A percentile compares a stretch with the other conserved stretches of the same genome.
phyloP scores from a whole-genome alignment of 1,284 basidiomycete species.

The Cutaneotrichosporon mucoides region DNA sequence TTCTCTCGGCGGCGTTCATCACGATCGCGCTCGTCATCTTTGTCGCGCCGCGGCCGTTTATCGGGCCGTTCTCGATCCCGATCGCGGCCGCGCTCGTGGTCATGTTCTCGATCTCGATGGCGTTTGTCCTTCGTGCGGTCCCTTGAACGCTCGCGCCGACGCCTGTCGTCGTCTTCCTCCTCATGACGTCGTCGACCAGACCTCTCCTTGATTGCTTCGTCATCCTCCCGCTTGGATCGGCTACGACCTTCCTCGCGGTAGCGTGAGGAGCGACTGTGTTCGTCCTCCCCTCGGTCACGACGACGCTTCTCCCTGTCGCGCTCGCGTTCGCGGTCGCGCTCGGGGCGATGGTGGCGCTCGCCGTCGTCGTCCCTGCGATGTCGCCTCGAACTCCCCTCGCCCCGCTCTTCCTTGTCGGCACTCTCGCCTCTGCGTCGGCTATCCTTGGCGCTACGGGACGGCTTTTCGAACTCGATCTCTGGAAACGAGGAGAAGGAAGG shows the following conservation, averaged over 20 bases:
- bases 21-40: conserved; percentile 4
- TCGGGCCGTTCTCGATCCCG: conserved; percentile 9
- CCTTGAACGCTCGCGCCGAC: neutral
- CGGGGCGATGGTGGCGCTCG: neutral
- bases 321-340: conserved; percentile 1
- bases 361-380: neutral
- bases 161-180: neutral
- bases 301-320: neutral
- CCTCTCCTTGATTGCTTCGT: neutral
- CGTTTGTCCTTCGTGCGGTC: neutral
- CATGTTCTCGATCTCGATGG: neutral
- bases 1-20: conserved; percentile 17
- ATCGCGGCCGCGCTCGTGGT: neutral
- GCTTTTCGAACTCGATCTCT: conserved; percentile 6
- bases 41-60: neutral
- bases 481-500: conserved; percentile 22
- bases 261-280: neutral
- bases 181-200: neutral
- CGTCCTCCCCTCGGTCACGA: neutral
- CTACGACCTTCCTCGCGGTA: neutral
- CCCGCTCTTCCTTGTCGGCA: neutral
- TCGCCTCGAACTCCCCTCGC: neutral
- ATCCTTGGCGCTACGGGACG: neutral
- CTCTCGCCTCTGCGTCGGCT: neutral
- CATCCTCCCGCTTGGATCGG: conserved; percentile 1